Evolutionary conservation across 148 eudicot species (phyloP).

Genomic region (Euryodendron excelsum): DNA sequence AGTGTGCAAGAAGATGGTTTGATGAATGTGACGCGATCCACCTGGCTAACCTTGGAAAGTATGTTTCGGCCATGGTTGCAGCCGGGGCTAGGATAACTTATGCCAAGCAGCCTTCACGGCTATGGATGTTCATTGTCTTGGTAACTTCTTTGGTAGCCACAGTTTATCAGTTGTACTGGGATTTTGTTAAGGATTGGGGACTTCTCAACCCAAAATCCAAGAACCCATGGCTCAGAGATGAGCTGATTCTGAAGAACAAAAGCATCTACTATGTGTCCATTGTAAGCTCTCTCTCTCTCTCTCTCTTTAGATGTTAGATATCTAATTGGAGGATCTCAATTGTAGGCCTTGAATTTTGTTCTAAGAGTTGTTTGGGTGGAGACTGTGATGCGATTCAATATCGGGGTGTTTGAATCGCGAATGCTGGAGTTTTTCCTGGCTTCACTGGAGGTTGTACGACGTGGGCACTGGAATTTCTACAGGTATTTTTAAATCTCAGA

Average conservation of each 20-base stretch:
- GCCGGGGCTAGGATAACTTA: slow-evolving; percentile 91
- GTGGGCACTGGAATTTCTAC: slow-evolving; percentile 98
- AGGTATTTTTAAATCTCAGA: slow-evolving; percentile 44
- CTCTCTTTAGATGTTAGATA: background rate
- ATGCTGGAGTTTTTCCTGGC: slow-evolving; percentile 79
- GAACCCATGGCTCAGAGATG: slow-evolving; percentile 80
- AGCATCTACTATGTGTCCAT: slow-evolving; percentile 78
- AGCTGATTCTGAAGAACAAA: slow-evolving; percentile 76
- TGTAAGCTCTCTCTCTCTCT: slow-evolving; percentile 45
- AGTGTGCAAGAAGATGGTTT: slow-evolving; percentile 95
- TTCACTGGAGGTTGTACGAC: slow-evolving; percentile 90
- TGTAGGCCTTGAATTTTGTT: slow-evolving; percentile 68
- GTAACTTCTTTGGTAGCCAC: slow-evolving; percentile 79
- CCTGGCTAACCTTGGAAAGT: slow-evolving; percentile 86
- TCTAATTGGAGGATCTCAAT: background rate
- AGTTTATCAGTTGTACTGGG: slow-evolving; percentile 91
- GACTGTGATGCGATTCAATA: slow-evolving; percentile 56
- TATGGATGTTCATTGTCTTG: slow-evolving; percentile 61
- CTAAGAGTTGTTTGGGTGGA: slow-evolving; percentile 89
- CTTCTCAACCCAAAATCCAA: slow-evolving; percentile 58
- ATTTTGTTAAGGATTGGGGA: slow-evolving; percentile 96
- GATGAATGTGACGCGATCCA: slow-evolving; percentile 62
- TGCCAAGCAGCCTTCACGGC: slow-evolving; percentile 41
- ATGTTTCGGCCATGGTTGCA: slow-evolving; percentile 96
- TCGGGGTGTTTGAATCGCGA: slow-evolving; percentile 54